Base-by-base conservation (phyloP, 805 yeast species). In the Tetrapisispora pingtungensis region DNA sequence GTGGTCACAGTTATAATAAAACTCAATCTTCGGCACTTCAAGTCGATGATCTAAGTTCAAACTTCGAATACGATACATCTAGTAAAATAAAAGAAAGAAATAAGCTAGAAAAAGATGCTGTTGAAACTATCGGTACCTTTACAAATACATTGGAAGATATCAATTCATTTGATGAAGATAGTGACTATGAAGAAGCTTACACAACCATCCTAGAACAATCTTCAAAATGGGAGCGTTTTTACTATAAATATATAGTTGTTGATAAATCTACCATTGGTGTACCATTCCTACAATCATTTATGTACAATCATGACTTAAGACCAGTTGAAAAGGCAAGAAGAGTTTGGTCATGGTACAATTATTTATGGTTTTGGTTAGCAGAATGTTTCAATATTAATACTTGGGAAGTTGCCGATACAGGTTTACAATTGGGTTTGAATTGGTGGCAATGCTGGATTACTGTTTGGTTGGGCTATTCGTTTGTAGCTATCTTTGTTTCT, bases 381-480 rank as follows among this genome's bases (percentile, higher is more conserved):
- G 96, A 87, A 60, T 80, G 95, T 28, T 84, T 87, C 68, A 87
- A 87, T 65, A 78, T 87, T 58, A 86, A 84, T 61, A 85, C 96
- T 6, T 86, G 90, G 87, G 88, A 84, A 68, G 85, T 87, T 54
- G 95, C 95, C 2, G 80, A 90, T 8, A 83, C 95, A 0, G 95
- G 95, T 55, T 81, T 83, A 46, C 69, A 72, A 43, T 77, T 79
- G 19, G 93, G 93, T 10, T 67, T 87, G 64, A 75, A 81, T 15
- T 86, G 95, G 95, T 87, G 95, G 94, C 88, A 81, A 58, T 79
- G 84, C 12, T 87, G 95, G 94, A 66, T 87, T 33, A 76, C 93
- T 1, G 93, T 87, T 22, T 85, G 95, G 93, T 49, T 87, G 15
- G 96, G 96, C 7, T 87, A 87, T 62, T 57, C 71, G 17, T 63